Percentiles rank a stretch among this genome's conserved stretches.
phyloP scores from a whole-genome alignment of 2,329 filamentous ascomycete species.

The Malbranchea cinnamomea region DNA sequence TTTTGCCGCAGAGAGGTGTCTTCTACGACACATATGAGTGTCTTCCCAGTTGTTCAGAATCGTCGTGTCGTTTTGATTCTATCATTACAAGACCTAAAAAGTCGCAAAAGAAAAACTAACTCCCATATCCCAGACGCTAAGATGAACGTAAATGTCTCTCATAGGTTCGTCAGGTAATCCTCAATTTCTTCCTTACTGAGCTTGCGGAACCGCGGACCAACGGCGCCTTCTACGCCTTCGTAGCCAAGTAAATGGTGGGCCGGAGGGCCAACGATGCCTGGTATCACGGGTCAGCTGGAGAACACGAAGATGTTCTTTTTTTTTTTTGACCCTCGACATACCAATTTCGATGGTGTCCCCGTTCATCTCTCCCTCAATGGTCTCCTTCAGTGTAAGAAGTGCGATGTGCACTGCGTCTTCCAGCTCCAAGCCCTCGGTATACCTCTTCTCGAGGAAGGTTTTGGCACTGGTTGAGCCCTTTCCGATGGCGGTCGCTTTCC shows the following conservation, averaged over 20 bases:
- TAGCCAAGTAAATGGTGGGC: constrained; percentile 85
- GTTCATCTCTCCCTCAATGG: constrained; percentile 98
- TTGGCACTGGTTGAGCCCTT: constrained; percentile 98
- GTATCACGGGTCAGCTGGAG: constrained; percentile 7
- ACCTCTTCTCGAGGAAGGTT: constrained; percentile 98
- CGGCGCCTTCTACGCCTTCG: constrained; percentile 33
- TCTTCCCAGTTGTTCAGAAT: no score
- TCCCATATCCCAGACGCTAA: background rate
- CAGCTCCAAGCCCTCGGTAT: constrained; percentile 89
- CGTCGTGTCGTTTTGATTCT: constrained; percentile 1
- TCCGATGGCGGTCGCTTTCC: constrained; percentile 98
- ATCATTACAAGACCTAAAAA: constrained; percentile 3
- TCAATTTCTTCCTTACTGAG: constrained; percentile 96
- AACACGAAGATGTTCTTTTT: constrained; percentile 4
- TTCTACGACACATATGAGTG: no score
- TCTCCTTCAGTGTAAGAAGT: constrained; percentile 92
- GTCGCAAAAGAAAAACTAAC: background rate
- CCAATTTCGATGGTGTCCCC: constrained; percentile 97
- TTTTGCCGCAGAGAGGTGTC: no score
- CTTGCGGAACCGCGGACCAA: constrained; percentile 39
- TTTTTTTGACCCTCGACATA: constrained; percentile 29
- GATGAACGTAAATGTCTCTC: constrained; percentile 27
- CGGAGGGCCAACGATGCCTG: constrained; percentile 87
- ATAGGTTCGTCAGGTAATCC: constrained; percentile 98
- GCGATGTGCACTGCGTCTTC: constrained; percentile 99